A percentile compares a stretch with the other conserved stretches of the same genome.
Conservation (phyloP, 306 rosid genomes). For the Vigna reflexopilosa region DNA sequence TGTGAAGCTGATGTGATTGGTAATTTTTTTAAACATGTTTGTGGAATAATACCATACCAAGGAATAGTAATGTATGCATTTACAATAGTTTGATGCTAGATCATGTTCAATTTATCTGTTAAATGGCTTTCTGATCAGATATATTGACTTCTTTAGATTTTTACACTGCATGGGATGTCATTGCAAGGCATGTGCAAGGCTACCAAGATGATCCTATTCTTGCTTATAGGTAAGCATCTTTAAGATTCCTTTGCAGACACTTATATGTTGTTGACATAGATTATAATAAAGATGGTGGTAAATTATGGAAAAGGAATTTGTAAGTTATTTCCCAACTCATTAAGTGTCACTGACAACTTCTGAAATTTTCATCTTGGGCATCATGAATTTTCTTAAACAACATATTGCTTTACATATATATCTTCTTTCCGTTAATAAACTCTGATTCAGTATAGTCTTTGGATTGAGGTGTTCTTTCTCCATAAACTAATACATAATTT, state of each 20-base stretch:
- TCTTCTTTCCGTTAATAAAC: constrained; percentile 25
- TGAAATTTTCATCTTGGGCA: constrained; percentile 12
- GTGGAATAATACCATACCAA: constrained; percentile 5
- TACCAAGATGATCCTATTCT: constrained; percentile 63
- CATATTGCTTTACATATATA: neutral
- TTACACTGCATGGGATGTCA: constrained; percentile 97
- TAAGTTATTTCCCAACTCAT: constrained; percentile 28
- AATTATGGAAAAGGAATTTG: constrained; percentile 2
- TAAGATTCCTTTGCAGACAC: constrained; percentile 34
- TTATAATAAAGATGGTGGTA: constrained; percentile 39
- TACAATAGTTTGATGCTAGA: constrained; percentile 10
- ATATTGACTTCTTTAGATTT: constrained; percentile 65
- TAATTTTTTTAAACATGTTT: constrained; percentile 43
- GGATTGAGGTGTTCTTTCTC: constrained; percentile 2
- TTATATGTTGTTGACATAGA: constrained; percentile 38
- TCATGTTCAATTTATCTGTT: constrained; percentile 15
- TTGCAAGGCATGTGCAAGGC: constrained; percentile 68
- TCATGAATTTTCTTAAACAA: neutral
- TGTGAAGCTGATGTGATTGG: constrained; percentile 96
- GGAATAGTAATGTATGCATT: constrained; percentile 18
- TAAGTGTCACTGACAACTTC: constrained; percentile 25
- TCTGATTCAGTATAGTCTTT: constrained; percentile 28
- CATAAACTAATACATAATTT: constrained; percentile 1
- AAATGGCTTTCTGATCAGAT: constrained; percentile 43
- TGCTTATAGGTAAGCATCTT: constrained; percentile 69